Percentiles rank a stretch among this genome's conserved stretches.
phyloP scores from a whole-genome alignment of 2,329 filamentous ascomycete species.

The Penicillium sp. region DNA sequence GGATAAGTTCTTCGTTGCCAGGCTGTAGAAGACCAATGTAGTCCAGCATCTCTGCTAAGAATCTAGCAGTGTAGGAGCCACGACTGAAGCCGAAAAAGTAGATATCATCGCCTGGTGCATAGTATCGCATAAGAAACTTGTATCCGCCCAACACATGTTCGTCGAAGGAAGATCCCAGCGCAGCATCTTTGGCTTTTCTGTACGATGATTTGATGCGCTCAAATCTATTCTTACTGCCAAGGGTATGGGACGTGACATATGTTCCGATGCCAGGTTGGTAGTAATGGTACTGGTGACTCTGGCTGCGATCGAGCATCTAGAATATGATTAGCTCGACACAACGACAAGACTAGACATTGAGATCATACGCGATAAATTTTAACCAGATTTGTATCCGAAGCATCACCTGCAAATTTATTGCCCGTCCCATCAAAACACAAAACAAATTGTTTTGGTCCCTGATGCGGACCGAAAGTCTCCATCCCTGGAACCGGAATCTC shows the following conservation, averaged over 20 bases:
- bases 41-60: constrained; percentile 79
- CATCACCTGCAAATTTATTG: constrained; percentile 41
- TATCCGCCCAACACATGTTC: constrained; percentile 81
- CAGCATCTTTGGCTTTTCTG: constrained; percentile 57
- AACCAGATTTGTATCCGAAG: constrained; percentile 45
- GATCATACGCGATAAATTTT: constrained; percentile 43
- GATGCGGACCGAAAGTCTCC: neutral
- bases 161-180: constrained; percentile 74
- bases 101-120: constrained; percentile 56
- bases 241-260: constrained; percentile 35
- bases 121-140: constrained; percentile 72
- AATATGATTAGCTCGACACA: neutral
- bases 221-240: constrained; percentile 29
- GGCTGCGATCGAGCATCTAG: constrained; percentile 38
- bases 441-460: constrained; percentile 24
- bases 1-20: constrained; percentile 80
- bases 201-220: constrained; percentile 53
- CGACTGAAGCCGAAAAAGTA: constrained; percentile 72
- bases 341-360: neutral
- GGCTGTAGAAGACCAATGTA: constrained; percentile 73
- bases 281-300: constrained; percentile 37
- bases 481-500: neutral
- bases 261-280: constrained; percentile 45
- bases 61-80: constrained; percentile 69
- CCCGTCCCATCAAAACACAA: constrained; percentile 45